Evolutionary conservation across 805 yeast genomes (phyloP), one percentile per base, ranked within the genome.

Genomic region (Nakazawaea molendinolei): DNA sequence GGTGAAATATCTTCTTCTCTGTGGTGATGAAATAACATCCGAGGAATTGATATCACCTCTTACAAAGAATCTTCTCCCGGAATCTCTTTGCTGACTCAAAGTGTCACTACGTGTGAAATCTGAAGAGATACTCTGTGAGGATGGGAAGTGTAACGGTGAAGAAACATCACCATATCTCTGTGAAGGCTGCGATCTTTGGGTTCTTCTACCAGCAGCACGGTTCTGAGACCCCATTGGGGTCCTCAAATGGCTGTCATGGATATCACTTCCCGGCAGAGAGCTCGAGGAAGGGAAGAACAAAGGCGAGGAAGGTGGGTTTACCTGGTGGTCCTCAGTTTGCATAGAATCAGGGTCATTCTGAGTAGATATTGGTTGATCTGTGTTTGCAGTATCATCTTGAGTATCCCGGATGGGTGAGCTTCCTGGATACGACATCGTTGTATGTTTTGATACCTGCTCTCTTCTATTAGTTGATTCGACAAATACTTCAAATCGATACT

Each of bases 1-100:
- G 27, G 71, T 71, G 38, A 79, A 74, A 40, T 76, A 65, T 46
- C 87, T 65, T 51, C 87, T 63, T 41, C 76, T 60, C 52, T 67
- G 65, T 22, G 92, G 87, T 3, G 94, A 78, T 1, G 86, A 72
- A n/a, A 73, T 58, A 38, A 63, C 51, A 36, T 84, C 94, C 0
- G 80, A 67, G 1, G 80, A 73, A 52, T 80, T 80, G 34, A 86
- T 67, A 53, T 87, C 95, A 47, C 92, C 86, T 61, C 96, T 74
- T 38, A 76, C 65, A 39, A 68, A 55, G 23, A 56, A 67, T 34
- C 81, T 67, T 41, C 75, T 56, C 28, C 67, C 58, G 20, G 62
- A 58, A 34, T 67, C 48, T 40, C 61, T 67, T 8, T 60, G 67
- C 33, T 69, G 71, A 45, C 70, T 60, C 23, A 65, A 49, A 38